phyloP scores from a whole-genome alignment of 108 stramenopile genomes.

The Epipyxis sp. region DNA sequence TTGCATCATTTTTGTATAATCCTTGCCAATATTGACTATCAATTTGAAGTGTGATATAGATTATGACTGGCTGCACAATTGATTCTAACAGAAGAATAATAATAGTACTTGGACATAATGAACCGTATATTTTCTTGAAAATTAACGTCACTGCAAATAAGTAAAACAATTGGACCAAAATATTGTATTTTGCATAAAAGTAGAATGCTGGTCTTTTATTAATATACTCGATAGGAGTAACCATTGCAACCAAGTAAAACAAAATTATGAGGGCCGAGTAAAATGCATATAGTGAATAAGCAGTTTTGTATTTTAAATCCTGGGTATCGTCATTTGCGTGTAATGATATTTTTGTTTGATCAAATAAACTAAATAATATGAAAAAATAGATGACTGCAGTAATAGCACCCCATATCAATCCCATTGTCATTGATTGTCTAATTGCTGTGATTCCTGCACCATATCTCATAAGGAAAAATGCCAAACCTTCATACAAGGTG shows the following conservation, averaged over 20 bases:
- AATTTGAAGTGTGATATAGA: conserved; percentile 33
- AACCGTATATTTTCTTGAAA: background rate
- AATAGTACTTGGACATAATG: background rate
- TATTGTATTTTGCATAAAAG: background rate
- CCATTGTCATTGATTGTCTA: background rate
- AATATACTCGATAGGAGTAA: background rate
- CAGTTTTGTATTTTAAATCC: too few relatives aligned
- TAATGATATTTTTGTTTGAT: too few relatives aligned
- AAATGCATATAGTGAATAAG: background rate
- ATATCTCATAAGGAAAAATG: conserved; percentile 30
- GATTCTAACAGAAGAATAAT: conserved; percentile 4
- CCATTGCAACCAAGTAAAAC: background rate
- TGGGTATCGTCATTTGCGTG: too few relatives aligned
- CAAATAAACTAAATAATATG: background rate
- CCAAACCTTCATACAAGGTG: conserved; percentile 17
- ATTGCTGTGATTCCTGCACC: conserved; percentile 27
- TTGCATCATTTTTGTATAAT: background rate
- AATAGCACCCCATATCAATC: conserved; percentile 13
- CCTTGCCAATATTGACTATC: conserved; percentile 46
- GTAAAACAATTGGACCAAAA: too few relatives aligned
- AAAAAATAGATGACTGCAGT: background rate
- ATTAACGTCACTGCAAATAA: background rate
- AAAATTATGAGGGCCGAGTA: background rate
- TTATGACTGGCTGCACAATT: conserved; percentile 31
- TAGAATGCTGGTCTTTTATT: background rate